Evolutionary conservation across 2,329 filamentous ascomycete species (phyloP).

Genomic region (Alternaria dauci): DNA sequence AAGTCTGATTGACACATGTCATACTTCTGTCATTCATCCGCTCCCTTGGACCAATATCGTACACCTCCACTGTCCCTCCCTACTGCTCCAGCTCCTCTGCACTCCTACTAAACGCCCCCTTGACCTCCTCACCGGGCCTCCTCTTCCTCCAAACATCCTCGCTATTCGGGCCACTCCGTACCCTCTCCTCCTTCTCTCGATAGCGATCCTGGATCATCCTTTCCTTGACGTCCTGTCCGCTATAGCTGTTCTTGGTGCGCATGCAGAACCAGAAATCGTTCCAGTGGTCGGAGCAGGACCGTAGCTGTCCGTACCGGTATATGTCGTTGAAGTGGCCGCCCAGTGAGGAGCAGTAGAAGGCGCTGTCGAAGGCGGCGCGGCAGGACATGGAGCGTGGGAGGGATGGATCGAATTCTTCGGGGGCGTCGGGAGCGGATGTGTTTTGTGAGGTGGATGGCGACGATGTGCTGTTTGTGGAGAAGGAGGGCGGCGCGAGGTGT

Average conservation of each 20-base stretch:
- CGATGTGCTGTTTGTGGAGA: constrained; percentile 23
- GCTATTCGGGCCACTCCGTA: constrained; percentile 75
- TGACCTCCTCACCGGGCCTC: constrained; percentile 51
- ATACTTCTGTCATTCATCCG: neutral
- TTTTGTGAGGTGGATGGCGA: constrained; percentile 13
- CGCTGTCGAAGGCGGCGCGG: constrained; percentile 86
- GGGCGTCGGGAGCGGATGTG: neutral
- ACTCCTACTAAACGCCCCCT: constrained; percentile 34
- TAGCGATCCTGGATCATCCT: constrained; percentile 72
- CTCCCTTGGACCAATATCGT: no score
- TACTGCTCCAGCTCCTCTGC: constrained; percentile 15
- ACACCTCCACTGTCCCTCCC: no score
- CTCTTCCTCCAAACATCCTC: constrained; percentile 90
- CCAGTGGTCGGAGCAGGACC: constrained; percentile 85
- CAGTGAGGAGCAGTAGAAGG: constrained; percentile 91
- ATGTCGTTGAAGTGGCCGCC: constrained; percentile 92
- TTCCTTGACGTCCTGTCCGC: constrained; percentile 64
- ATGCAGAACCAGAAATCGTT: constrained; percentile 98
- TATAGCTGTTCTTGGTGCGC: constrained; percentile 72
- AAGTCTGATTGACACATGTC: neutral
- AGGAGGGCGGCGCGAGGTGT: constrained; percentile 52
- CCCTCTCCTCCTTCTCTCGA: constrained; percentile 70
- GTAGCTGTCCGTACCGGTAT: constrained; percentile 83
- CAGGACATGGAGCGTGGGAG: constrained; percentile 88
- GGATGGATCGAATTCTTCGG: constrained; percentile 33